These are phyloP conservation scores for Boechera divaricarpa DNA, from an alignment of 345 rosid genomes.

Conservation along the genomic window DNA sequence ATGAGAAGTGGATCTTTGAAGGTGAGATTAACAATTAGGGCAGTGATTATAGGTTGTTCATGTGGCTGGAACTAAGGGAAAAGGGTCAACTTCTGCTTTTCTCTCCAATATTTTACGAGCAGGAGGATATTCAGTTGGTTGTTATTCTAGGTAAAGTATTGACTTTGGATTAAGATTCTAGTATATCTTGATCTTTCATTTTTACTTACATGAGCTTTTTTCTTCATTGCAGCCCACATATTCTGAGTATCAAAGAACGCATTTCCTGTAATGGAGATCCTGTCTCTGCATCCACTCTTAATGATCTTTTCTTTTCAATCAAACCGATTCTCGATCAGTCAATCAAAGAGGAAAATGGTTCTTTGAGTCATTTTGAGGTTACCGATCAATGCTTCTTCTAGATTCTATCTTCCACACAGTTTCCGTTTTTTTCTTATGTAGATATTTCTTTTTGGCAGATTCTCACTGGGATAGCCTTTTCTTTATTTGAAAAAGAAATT, in stretches of 20 bases:
- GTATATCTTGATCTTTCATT: neutral
- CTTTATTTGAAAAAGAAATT: slow-evolving; percentile 70
- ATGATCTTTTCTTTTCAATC: slow-evolving; percentile 60
- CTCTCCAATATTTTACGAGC: slow-evolving; percentile 74
- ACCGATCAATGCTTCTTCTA: neutral
- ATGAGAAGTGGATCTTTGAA: neutral
- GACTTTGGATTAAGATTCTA: neutral
- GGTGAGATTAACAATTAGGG: slow-evolving; percentile 17
- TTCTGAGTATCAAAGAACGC: slow-evolving; percentile 79
- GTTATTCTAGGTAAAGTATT: slow-evolving; percentile 71
- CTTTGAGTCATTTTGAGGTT: slow-evolving; percentile 93
- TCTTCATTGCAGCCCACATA: slow-evolving; percentile 70
- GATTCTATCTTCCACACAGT: neutral
- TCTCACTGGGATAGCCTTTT: slow-evolving; percentile 80
- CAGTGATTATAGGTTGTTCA: slow-evolving; percentile 61
- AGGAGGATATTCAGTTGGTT: slow-evolving; percentile 81
- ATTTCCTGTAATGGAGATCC: slow-evolving; percentile 66
- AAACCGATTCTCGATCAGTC: slow-evolving; percentile 66
- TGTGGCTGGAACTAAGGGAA: slow-evolving; percentile 95
- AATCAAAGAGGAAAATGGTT: slow-evolving; percentile 60
- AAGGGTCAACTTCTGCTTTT: slow-evolving; percentile 91
- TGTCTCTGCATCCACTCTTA: slow-evolving; percentile 62
- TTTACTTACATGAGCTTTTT: slow-evolving; percentile 11
- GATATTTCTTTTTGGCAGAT: slow-evolving; percentile 50
- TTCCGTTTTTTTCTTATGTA: no score